Base-by-base conservation (phyloP, 208 protist species). In the Leptomonas pyrrhocoris region DNA sequence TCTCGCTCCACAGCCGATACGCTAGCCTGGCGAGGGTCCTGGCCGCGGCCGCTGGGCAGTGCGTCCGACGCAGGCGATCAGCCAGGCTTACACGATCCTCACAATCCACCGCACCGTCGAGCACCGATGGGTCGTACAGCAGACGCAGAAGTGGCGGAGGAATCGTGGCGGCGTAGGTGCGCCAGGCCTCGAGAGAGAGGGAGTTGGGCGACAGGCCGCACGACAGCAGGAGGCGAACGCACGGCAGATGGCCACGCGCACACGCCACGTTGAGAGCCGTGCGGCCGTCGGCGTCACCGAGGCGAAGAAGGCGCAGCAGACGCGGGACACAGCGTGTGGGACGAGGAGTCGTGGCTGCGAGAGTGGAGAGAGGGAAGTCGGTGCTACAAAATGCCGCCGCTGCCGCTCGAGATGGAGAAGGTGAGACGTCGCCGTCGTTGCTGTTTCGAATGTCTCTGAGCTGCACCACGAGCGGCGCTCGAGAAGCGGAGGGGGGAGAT, bases 1-100 rank as follows among this genome's bases (percentile, higher is more conserved):
- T 81, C 57, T 85, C 81, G 9, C 15, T 73, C 81, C 85, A 85
- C 34, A 90, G 65, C 23, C 77, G 74, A 36, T 51, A 49, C 54
- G 82, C 73, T 16, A 80, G 45, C 23, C 72, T 64, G 3, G 81
- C 79, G 13, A 90, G 79, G 12, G 31, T 31, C 46, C 70, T 60
- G 7, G 77, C 72, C 18, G 79, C 79, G 2, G 66, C 54, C 1
- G 79, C 59, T 5, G 79, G 70, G 42, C 71, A 80, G 45, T 59
- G 45, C 8, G 72, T 61, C 9, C 48, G 36, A 36, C 56, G 58
- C 42, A 84, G 63, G 5, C 76, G 70, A 57, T 79, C 62, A 28
- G 56, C 56, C 72, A 71, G 49, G 19, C 73, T 30, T 11, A 28
- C 30, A 15, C 13, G n/a, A 30, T 18, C 23, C 43, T 31, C 48